Conservation (phyloP, 2,329 filamentous ascomycete genomes). For the Diaporthe humulicola region DNA sequence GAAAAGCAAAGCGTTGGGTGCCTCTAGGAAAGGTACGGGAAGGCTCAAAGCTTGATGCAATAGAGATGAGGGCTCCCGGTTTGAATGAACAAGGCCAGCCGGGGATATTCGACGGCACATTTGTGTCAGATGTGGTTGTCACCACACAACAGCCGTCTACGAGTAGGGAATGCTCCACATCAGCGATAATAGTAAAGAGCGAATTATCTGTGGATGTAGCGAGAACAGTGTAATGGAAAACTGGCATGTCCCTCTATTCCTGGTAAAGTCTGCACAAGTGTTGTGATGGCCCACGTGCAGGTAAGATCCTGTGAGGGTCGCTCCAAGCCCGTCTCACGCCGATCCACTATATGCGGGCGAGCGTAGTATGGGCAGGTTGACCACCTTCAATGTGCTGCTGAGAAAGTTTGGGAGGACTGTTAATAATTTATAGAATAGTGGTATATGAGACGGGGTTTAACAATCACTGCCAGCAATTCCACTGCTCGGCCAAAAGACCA, state of each 20-base stretch:
- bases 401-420: not conserved
- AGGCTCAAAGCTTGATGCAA: not conserved
- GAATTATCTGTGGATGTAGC: slow-evolving; percentile 4
- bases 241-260: too few relatives aligned
- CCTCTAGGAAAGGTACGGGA: not conserved
- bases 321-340: too few relatives aligned
- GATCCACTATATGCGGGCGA: too few relatives aligned
- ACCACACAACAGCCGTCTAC: not conserved
- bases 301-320: not conserved
- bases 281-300: not conserved
- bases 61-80: not conserved
- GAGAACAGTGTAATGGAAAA: not conserved
- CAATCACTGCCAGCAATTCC: not conserved
- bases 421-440: too few relatives aligned
- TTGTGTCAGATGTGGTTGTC: not conserved
- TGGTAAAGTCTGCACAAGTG: not conserved
- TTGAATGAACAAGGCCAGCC: not conserved
- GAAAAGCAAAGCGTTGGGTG: not conserved
- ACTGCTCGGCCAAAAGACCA: too few relatives aligned
- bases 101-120: not conserved
- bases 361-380: not conserved
- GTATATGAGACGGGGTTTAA: too few relatives aligned
- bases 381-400: not conserved
- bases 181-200: slow-evolving; percentile 17
- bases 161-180: not conserved